A percentile compares a stretch with the other conserved stretches of the same genome.
phyloP scores from a whole-genome alignment of 345 rosid genomes.

The Carallia brachiata region DNA sequence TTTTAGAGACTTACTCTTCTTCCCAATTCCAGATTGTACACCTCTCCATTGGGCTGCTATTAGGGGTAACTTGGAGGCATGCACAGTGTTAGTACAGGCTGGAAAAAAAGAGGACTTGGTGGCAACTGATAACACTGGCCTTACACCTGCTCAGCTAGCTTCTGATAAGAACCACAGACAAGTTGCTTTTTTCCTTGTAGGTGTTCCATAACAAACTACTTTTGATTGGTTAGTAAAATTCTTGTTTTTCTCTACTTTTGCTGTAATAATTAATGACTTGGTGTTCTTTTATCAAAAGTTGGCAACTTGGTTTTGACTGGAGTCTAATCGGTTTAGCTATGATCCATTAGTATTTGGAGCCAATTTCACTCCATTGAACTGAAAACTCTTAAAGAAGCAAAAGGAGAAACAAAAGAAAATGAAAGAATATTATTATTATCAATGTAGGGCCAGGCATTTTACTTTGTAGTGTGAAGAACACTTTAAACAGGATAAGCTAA shows the following conservation, averaged over 20 bases:
- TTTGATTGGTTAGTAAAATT: constrained; percentile 28
- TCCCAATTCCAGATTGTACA: constrained; percentile 64
- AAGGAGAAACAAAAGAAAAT: too few relatives aligned
- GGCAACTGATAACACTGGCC: constrained; percentile 86
- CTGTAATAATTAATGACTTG: not conserved
- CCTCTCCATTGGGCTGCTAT: constrained; percentile 99
- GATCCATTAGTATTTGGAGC: too few relatives aligned
- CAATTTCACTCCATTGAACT: too few relatives aligned
- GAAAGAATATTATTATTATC: too few relatives aligned
- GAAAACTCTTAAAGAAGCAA: too few relatives aligned
- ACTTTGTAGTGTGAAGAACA: too few relatives aligned
- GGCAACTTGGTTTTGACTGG: too few relatives aligned
- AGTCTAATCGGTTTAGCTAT: too few relatives aligned
- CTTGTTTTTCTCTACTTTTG: constrained; percentile 1
- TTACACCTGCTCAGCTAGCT: constrained; percentile 99
- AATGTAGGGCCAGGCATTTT: too few relatives aligned
- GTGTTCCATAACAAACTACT: constrained; percentile 45
- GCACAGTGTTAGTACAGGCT: constrained; percentile 97
- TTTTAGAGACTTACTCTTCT: not conserved
- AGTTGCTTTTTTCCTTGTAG: constrained; percentile 98
- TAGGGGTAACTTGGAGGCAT: constrained; percentile 97
- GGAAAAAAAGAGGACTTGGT: constrained; percentile 92
- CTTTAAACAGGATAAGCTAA: too few relatives aligned
- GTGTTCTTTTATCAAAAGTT: not conserved
- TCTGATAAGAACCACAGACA: constrained; percentile 95